Base-by-base conservation (phyloP, 495 filamentous ascomycete species). In the Acidiella bohemica region DNA sequence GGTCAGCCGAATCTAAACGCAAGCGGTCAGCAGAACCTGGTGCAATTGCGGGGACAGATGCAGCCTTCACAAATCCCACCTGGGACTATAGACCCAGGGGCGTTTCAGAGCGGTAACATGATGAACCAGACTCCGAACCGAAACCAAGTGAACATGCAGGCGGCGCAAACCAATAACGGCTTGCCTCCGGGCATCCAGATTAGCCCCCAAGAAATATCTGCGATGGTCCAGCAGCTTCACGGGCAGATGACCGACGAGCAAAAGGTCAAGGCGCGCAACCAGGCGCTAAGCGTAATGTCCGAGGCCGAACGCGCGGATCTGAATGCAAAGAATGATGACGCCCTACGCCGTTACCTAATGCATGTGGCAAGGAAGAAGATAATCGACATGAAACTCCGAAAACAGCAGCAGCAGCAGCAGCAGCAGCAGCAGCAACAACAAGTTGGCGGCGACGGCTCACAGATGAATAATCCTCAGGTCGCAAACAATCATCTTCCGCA, bases 41-140 rank as follows among this genome's bases (percentile, higher is more conserved):
- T 64, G 11, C 73, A 73, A 31, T 59, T 75, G 49, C 70, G 67
- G 39, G 64, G 60, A 7, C 66, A 48, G 22, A 65, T 75, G 61
- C 71, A 73, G 49, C 39, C 67, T 0, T 72, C 71, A 6, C 42
- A 42, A 20, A 48, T 35, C 16, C 45, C 45, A 41, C 36, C 54
- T 55, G 62, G 21, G 53, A 57, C 20, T 16, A 24, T 51, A 34
- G 43, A 51, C 33, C 48, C 48, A 1, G 43, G 35, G 7, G 35
- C 42, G 3, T 40, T 53, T 13, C 45, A 31, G 13, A 53, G 33
- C 18, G 22, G 39, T 25, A 54, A 51, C 27, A 40, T 36, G 30
- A 18, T 39, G 20, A 38, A 18, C 4, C 43, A 47, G 29, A 45
- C 50, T 33, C 13, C 12, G 23, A 41, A 36, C 30, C 35, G 19